Evolutionary conservation across 345 rosid species (phyloP).

Genomic region (Anastatica hierochuntica): DNA sequence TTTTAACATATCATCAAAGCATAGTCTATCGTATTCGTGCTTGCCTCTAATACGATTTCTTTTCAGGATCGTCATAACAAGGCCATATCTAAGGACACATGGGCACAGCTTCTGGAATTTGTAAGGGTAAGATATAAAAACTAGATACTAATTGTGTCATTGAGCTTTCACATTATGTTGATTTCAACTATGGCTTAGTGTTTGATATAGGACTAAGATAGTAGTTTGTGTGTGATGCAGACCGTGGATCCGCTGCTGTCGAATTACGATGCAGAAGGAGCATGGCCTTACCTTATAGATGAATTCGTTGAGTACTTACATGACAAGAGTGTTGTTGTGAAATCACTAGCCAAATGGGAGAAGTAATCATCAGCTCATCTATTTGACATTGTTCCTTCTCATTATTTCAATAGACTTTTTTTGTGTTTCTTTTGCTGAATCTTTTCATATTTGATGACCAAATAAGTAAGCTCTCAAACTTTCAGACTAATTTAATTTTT

Average conservation of each 20-base stretch:
- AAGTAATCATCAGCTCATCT: slow-evolving; percentile 17
- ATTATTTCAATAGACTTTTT: slow-evolving; percentile 15
- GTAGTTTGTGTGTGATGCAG: slow-evolving; percentile 30
- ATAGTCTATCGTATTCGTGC: slow-evolving; percentile 1
- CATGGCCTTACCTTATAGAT: slow-evolving; percentile 96
- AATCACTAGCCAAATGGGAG: slow-evolving; percentile 15
- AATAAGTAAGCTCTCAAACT: slow-evolving; percentile 17
- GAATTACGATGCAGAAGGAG: slow-evolving; percentile 88
- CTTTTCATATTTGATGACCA: slow-evolving; percentile 16
- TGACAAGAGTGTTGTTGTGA: slow-evolving; percentile 48
- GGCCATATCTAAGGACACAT: slow-evolving; percentile 93
- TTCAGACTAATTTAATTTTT: slow-evolving; percentile 7
- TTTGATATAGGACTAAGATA: slow-evolving; percentile 2
- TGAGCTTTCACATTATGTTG: background rate
- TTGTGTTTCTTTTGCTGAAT: slow-evolving; percentile 14
- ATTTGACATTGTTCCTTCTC: background rate
- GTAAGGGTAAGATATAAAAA: slow-evolving; percentile 52
- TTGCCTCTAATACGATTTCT: slow-evolving; percentile 14
- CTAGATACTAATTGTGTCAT: background rate
- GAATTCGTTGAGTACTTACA: slow-evolving; percentile 89
- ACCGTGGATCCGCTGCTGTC: slow-evolving; percentile 52
- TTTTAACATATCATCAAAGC: background rate
- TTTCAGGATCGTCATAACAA: slow-evolving; percentile 88
- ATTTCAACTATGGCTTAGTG: slow-evolving; percentile 6
- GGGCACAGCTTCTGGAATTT: slow-evolving; percentile 92